Conservation (phyloP, 2,329 filamentous ascomycete genomes). For the Aspergillus novofumigatus region DNA sequence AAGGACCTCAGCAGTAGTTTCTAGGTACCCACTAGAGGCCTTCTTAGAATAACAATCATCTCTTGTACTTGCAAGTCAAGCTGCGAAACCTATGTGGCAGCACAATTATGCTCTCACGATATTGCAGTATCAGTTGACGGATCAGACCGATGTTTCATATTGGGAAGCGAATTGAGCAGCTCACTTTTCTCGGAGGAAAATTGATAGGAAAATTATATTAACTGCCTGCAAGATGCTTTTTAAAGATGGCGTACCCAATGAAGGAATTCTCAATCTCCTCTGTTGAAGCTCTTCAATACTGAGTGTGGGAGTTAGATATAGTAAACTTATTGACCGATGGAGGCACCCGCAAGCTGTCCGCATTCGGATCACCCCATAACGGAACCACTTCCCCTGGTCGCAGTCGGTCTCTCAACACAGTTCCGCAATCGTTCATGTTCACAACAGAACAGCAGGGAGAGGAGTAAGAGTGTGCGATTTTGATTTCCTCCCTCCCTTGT, state of each 20-base stretch:
- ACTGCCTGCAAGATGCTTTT: too few species aligned
- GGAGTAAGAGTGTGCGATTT: not conserved
- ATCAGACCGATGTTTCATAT: too few species aligned
- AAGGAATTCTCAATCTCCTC: too few species aligned
- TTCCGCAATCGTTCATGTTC: conserved; percentile 1
- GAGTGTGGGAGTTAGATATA: too few species aligned
- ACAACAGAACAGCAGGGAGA: conserved; percentile 4
- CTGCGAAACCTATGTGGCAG: not conserved
- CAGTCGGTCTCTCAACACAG: conserved; percentile 4
- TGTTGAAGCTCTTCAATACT: too few species aligned
- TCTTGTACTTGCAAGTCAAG: not conserved
- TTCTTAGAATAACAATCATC: not conserved
- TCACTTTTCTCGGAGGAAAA: too few species aligned
- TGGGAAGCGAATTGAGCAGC: too few species aligned
- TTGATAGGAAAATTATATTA: too few species aligned
- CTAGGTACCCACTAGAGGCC: not conserved
- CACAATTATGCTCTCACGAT: too few species aligned
- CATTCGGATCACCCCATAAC: conserved; percentile 13
- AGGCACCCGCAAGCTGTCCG: conserved; percentile 11
- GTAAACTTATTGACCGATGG: not conserved
- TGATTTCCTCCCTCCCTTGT: not conserved
- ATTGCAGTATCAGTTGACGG: too few species aligned
- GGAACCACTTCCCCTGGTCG: conserved; percentile 10
- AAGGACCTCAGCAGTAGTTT: not conserved
- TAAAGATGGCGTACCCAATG: too few species aligned